Base-by-base conservation (phyloP, 2,329 filamentous ascomycete genomes). In the Trichoderma harzianum region DNA sequence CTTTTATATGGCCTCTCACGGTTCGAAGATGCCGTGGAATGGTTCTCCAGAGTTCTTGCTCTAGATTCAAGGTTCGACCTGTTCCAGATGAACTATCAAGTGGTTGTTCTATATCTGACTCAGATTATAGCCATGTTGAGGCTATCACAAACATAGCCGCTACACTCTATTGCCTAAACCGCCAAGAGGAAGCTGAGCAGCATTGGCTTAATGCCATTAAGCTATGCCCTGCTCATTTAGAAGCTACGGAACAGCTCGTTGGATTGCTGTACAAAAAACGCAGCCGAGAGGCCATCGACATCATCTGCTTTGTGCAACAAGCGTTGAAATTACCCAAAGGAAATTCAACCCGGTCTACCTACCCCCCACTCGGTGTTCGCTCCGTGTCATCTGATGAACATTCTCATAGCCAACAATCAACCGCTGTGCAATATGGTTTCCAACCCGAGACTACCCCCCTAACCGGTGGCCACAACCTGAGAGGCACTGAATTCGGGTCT, bases 201-300 rank as follows among this genome's bases (percentile, higher is more conserved):
- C 88, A 94, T 78, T 99, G 96, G 96, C 85, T 92, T 74, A 89
- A 88, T 73, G 94, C 94, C n/a, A 90, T 98, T 30, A 92, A 90
- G 78, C 84, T 93, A 71, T 91, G 93, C 10, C 96, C 96, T 0
- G 92, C 90, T 78, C 97, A 97, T 81, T 92, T 99, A 71, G 96
- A 99, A 82, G 95, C 96, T 8, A 94, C 96, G 3, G 96, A 99
- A 79, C 95, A 98, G 83, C 87, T 99, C 1, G 93, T 98, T 34
- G 94, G 94, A 1, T 84, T 98, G 61, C 82, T 98, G 21, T 98
- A 95, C 79, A 93, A 91, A 73, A 92, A 97, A 72, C 89, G 95
- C 74, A 92, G 91, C 63, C 90, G 88, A 76, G 94, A 98, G 79
- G 96, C 96, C 8, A 91, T 99, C 72, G 89, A 92, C 63, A 90